A percentile compares a stretch with the other conserved stretches of the same genome.
phyloP scores from a whole-genome alignment of 2,329 filamentous ascomycete species.

The Pestalotiopsis fici region DNA sequence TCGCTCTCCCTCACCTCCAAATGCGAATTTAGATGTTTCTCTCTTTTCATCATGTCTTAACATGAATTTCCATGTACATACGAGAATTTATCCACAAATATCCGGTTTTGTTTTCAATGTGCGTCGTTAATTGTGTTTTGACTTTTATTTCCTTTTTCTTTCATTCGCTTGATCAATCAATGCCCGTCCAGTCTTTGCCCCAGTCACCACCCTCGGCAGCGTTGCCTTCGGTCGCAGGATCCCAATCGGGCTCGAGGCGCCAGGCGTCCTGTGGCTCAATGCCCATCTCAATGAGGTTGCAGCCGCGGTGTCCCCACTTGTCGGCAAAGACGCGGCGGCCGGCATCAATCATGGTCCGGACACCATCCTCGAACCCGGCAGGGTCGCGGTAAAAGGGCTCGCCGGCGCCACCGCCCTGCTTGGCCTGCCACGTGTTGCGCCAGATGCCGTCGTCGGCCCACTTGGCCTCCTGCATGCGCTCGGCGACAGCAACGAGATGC shows the following conservation, averaged over 20 bases:
- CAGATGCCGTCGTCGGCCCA: constrained; percentile 18
- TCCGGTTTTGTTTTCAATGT: background rate
- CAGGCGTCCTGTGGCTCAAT: constrained; percentile 35
- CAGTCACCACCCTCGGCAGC: constrained; percentile 29
- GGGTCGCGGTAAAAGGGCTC: constrained; percentile 45
- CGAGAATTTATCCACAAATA: background rate
- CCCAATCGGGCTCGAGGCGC: constrained; percentile 38
- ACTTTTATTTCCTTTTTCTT: background rate
- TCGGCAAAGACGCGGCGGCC: constrained; percentile 35
- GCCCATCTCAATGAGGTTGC: constrained; percentile 31
- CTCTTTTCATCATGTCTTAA: background rate
- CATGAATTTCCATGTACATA: background rate
- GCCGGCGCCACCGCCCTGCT: constrained; percentile 40
- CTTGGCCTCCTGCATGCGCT: constrained; percentile 30
- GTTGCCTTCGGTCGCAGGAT: constrained; percentile 18
- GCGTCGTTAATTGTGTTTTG: background rate
- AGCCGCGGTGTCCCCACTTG: constrained; percentile 44
- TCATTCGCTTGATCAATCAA: no score
- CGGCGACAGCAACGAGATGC: constrained; percentile 32
- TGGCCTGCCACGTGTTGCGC: constrained; percentile 40
- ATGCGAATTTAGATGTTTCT: background rate
- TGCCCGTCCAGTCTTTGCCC: constrained; percentile 31
- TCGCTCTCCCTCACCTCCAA: background rate
- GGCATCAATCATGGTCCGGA: constrained; percentile 33
- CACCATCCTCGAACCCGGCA: constrained; percentile 33